These are phyloP conservation scores for Coccomyxa sp. DNA, from an alignment of 139 green algal genomes.

Conservation along the genomic window DNA sequence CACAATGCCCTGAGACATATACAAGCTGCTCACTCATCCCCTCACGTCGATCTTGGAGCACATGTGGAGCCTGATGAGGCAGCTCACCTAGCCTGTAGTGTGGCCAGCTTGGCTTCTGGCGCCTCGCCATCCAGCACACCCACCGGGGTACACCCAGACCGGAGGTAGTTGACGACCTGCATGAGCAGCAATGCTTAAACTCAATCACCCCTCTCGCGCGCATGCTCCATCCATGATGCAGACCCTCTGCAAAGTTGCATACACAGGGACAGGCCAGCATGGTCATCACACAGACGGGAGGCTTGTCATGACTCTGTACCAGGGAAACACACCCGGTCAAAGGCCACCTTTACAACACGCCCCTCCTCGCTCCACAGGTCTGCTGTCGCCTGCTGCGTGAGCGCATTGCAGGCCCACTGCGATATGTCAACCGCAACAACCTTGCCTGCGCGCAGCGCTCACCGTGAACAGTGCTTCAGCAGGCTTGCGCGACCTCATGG, in stretches of 20 bases:
- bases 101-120: conserved; percentile 48
- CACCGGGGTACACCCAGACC: conserved; percentile 58
- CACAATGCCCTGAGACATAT: too few relatives aligned
- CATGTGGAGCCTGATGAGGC: background rate
- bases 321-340: background rate
- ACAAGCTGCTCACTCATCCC: background rate
- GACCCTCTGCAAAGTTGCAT: too few relatives aligned
- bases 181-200: background rate
- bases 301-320: background rate
- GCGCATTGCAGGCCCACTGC: background rate
- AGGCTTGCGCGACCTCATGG: too few relatives aligned
- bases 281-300: too few relatives aligned
- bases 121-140: conserved; percentile 58
- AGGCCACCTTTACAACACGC: background rate
- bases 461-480: too few relatives aligned
- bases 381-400: background rate
- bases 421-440: background rate
- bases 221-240: too few relatives aligned
- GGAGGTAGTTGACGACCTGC: conserved; percentile 59
- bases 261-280: too few relatives aligned
- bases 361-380: background rate
- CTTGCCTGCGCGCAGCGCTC: too few relatives aligned
- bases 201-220: too few relatives aligned
- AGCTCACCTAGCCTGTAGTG: conserved; percentile 17
- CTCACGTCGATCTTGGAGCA: too few relatives aligned